Percentiles rank a stretch among this genome's conserved stretches.
Evolutionary conservation across 1,284 basidiomycete species (phyloP).

Genomic region (Mycena citricolor): DNA sequence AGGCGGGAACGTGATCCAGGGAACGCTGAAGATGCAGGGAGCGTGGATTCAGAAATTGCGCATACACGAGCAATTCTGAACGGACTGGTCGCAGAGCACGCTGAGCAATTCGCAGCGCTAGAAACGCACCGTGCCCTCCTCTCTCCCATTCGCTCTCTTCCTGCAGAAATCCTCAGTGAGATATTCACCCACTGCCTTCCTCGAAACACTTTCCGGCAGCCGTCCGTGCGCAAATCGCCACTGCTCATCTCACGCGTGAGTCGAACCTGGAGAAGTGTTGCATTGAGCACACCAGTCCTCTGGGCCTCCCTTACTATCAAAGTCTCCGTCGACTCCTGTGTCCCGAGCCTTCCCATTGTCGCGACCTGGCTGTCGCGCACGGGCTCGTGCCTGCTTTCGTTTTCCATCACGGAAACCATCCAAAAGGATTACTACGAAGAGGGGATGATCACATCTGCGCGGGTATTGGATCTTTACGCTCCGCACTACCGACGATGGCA

Average conservation of each 20-base stretch:
- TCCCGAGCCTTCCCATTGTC: slow-evolving; percentile 23
- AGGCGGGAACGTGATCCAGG: slow-evolving; percentile 3
- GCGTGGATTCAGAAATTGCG: slow-evolving; percentile 17
- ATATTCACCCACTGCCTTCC: slow-evolving; percentile 39
- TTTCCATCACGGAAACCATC: slow-evolving; percentile 24
- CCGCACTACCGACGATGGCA: slow-evolving; percentile 25
- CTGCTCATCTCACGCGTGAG: slow-evolving; percentile 32
- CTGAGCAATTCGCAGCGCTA: slow-evolving; percentile 8
- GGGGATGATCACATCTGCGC: slow-evolving; percentile 9
- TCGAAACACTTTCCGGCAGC: slow-evolving; percentile 26
- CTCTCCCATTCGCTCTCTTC: slow-evolving; percentile 31
- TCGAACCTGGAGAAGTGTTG: slow-evolving; percentile 29
- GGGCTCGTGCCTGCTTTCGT: slow-evolving; percentile 24
- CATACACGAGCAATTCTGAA: slow-evolving; percentile 10
- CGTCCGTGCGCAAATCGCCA: slow-evolving; percentile 27
- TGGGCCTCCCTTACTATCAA: slow-evolving; percentile 28
- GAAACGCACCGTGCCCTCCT: slow-evolving; percentile 20
- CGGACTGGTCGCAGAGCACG: slow-evolving; percentile 11
- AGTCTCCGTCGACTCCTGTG: slow-evolving; percentile 17
- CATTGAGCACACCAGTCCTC: slow-evolving; percentile 29
- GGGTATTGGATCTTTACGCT: slow-evolving; percentile 12
- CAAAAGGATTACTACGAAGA: slow-evolving; percentile 15
- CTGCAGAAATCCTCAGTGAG: slow-evolving; percentile 38
- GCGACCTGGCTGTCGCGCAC: slow-evolving; percentile 25
- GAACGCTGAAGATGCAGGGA: too few relatives aligned